These are phyloP conservation scores for Caloboletus firmus DNA, from an alignment of 1,284 basidiomycete genomes.

Conservation along the genomic window DNA sequence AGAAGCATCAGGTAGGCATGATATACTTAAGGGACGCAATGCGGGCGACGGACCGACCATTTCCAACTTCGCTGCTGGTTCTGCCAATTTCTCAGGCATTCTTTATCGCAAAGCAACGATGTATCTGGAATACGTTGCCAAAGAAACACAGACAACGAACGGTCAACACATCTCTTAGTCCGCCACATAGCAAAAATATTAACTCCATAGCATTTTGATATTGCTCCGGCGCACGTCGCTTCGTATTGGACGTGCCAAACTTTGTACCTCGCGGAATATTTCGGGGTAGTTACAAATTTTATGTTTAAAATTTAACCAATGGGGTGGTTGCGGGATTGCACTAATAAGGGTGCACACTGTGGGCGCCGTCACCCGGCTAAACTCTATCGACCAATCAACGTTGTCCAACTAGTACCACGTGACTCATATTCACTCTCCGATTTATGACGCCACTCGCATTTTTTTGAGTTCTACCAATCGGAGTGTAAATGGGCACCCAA, in stretches of 20 bases:
- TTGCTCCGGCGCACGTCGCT: not conserved
- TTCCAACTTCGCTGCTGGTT: slow-evolving; percentile 9
- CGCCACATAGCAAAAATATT: not conserved
- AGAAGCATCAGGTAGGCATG: not conserved
- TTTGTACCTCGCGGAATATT: not conserved
- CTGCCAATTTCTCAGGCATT: slow-evolving; percentile 16
- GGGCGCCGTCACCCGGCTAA: no score
- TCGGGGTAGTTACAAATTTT: no score
- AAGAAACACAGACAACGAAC: not conserved
- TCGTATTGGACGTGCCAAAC: not conserved
- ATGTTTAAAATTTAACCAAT: no score
- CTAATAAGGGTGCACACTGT: no score
- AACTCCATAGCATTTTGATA: not conserved
- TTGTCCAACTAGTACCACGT: no score
- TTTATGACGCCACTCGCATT: no score
- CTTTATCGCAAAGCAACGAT: not conserved
- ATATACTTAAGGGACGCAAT: slow-evolving; percentile 6
- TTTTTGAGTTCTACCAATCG: no score
- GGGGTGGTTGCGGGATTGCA: no score
- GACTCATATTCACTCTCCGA: no score
- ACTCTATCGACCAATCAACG: no score
- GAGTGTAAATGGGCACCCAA: no score
- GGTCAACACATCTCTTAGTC: not conserved
- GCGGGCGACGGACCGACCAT: slow-evolving; percentile 15
- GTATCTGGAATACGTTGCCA: not conserved